Evolutionary conservation across 768 basidiomycete genomes (phyloP), one percentile per base, ranked within the genome.

Genomic region (Serendipita sp.): DNA sequence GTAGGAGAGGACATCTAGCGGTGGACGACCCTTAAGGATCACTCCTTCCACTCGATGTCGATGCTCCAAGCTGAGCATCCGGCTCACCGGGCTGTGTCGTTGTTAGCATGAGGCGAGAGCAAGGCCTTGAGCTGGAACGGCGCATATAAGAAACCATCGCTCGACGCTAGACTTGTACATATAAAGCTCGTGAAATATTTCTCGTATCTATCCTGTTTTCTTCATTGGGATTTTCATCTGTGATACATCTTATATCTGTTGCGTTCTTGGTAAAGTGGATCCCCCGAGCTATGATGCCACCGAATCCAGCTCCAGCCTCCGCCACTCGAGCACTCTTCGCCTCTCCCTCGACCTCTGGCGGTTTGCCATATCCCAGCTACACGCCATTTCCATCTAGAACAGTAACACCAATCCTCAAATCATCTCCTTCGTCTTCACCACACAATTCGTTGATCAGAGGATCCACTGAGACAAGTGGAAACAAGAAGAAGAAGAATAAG

Each of bases 311-410:
- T 10, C 31, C 48, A 52, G 31, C 18, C 48, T 33, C 18, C 48
- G 48, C 8, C 18, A 52, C 18, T 16, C 48, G 18, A 1, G 48
- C 18, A 23, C 4, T 36, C 55, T 60, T 60, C 33, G 27, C 55
- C 27, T 60, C 55, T 60, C 55, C 55, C 33, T 34, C 55, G 16
- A 60, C 16, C 34, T 27, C 27, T 4, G 27, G 27, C 4, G 55
- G 27, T 4, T 31, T 60, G 31, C 55, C 27, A 8, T 60, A 60
- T 60, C 55, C 55, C 16, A 60, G 55, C 33, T 60, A 31, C 16
- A 60, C 55, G 34, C 55, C 55, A 11, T 60, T 29, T 34, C 55
- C 55, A 10, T 60, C 55, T 60, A 23, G 55, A 27, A 60, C 55
- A 27, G 16, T n/a, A 10, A 27, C 55, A 1, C 55, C 27, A 36